phyloP scores from a whole-genome alignment of 176 grass and related monocot species.

The Rhynchospora pubera region DNA sequence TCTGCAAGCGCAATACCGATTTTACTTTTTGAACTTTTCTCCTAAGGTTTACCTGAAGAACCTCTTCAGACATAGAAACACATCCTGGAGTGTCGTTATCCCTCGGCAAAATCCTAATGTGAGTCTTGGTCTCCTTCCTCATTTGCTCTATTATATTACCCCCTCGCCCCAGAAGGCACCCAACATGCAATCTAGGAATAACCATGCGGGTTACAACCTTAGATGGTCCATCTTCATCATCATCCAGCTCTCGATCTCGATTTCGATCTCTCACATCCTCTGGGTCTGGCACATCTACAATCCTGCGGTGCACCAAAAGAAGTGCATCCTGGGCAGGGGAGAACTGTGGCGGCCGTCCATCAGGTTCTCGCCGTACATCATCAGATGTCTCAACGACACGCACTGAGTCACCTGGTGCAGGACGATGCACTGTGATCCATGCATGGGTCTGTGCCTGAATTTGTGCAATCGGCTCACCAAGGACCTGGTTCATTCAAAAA shows the following conservation, averaged over 20 bases:
- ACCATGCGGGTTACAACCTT: slow-evolving; percentile 71
- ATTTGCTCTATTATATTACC: slow-evolving; percentile 99
- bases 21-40: neutral
- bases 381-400: slow-evolving; percentile 74
- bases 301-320: slow-evolving; percentile 65
- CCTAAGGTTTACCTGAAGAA: slow-evolving; percentile 65
- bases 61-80: slow-evolving; percentile 71
- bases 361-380: slow-evolving; percentile 39
- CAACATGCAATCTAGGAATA: slow-evolving; percentile 69
- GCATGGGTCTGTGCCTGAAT: slow-evolving; percentile 66
- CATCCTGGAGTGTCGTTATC: slow-evolving; percentile 74
- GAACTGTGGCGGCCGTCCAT: slow-evolving; percentile 67
- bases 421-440: slow-evolving; percentile 60
- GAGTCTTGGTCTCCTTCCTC: slow-evolving; percentile 95
- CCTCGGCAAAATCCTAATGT: slow-evolving; percentile 85
- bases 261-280: slow-evolving; percentile 51
- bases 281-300: slow-evolving; percentile 52
- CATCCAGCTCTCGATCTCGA: slow-evolving; percentile 42
- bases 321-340: slow-evolving; percentile 90
- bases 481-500: neutral
- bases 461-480: slow-evolving; percentile 33
- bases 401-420: slow-evolving; percentile 52
- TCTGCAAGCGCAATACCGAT: neutral
- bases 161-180: slow-evolving; percentile 81
- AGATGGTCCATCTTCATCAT: slow-evolving; percentile 50